Percentiles rank a stretch among this genome's conserved stretches.
Conservation (phyloP, 345 rosid species). For the Hibiscus trionum region DNA sequence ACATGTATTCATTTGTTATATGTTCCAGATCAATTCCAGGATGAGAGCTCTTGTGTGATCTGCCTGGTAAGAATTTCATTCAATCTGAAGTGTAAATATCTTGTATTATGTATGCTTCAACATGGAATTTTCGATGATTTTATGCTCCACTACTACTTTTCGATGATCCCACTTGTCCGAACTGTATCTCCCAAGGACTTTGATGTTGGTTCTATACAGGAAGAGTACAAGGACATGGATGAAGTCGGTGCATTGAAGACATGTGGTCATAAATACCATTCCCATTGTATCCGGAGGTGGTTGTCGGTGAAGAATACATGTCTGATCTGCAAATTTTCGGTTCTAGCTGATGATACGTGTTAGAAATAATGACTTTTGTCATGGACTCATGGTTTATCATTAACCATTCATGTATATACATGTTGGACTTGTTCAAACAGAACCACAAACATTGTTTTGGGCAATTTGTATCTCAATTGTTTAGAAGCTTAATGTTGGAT, state of each 20-base stretch:
- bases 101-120: neutral
- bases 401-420: constrained; percentile 19
- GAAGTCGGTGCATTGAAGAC: constrained; percentile 40
- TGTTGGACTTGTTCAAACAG: constrained; percentile 2
- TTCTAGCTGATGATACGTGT: constrained; percentile 28
- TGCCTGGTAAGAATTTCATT: constrained; percentile 58
- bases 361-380: constrained; percentile 9
- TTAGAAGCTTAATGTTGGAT: no score
- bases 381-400: neutral
- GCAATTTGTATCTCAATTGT: no score
- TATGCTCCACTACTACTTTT: no score
- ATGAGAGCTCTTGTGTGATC: constrained; percentile 52
- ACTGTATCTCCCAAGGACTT: neutral
- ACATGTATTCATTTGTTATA: no score
- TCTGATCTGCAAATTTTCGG: constrained; percentile 77
- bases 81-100: neutral
- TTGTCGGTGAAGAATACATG: constrained; percentile 72
- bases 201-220: constrained; percentile 31
- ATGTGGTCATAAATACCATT: constrained; percentile 78
- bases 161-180: no score
- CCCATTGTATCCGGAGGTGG: constrained; percentile 72
- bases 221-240: constrained; percentile 59
- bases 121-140: neutral
- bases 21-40: constrained; percentile 40
- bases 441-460: constrained; percentile 3